These are phyloP conservation scores for Auriculariales sp. DNA, from an alignment of 768 basidiomycete species.

Conservation along the genomic window DNA sequence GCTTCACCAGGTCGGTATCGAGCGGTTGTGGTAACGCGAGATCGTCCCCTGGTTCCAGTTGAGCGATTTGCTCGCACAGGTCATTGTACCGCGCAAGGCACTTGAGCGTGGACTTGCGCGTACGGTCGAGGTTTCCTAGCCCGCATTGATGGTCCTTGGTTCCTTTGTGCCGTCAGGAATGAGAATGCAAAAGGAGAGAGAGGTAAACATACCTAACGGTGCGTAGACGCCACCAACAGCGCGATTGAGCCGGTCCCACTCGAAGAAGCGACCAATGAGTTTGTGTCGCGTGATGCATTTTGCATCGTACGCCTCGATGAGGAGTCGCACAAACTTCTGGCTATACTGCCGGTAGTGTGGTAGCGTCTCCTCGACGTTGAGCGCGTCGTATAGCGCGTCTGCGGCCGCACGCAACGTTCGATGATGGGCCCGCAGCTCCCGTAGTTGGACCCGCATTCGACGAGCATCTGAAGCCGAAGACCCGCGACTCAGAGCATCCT, in stretches of 20 bases:
- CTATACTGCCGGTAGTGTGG: conserved; percentile 19
- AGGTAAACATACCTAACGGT: conserved; percentile 16
- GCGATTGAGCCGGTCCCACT: conserved; percentile 22
- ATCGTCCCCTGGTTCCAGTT: conserved; percentile 11
- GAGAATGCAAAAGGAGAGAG: not conserved
- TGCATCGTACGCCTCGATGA: conserved; percentile 22
- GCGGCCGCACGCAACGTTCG: conserved; percentile 12
- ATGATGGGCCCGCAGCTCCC: conserved; percentile 12
- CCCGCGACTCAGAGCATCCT: too few relatives aligned
- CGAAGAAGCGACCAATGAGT: conserved; percentile 21
- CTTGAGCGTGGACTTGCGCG: conserved; percentile 15
- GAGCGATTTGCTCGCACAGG: conserved; percentile 13
- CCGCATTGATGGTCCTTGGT: conserved; percentile 18
- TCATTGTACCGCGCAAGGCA: conserved; percentile 18
- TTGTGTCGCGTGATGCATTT: conserved; percentile 24
- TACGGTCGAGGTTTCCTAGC: conserved; percentile 18
- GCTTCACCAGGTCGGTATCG: conserved; percentile 14
- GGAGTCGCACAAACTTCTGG: conserved; percentile 16
- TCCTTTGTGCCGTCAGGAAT: conserved; percentile 19
- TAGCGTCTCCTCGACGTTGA: conserved; percentile 19
- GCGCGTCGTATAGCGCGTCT: conserved; percentile 18
- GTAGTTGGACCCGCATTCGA: conserved; percentile 9
- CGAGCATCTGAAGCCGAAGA: too few relatives aligned
- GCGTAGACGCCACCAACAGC: conserved; percentile 18
- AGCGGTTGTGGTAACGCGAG: conserved; percentile 21